Percentiles rank a stretch among this genome's conserved stretches.
phyloP scores from a whole-genome alignment of 1,284 basidiomycete species.

The Trichosporon coremiiforme region DNA sequence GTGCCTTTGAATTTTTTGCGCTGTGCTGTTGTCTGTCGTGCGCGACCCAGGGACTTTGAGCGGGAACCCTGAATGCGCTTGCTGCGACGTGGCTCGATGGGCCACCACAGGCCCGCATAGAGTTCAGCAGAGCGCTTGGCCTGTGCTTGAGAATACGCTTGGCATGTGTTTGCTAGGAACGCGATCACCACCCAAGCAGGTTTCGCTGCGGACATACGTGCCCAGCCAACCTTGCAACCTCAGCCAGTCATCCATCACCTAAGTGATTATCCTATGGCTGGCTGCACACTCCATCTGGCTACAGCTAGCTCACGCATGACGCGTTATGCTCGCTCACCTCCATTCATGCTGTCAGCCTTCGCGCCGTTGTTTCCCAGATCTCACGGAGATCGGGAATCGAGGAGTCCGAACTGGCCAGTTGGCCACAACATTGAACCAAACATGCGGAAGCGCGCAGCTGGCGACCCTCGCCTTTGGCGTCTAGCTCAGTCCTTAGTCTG shows the following conservation, averaged over 20 bases:
- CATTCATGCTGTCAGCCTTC: conserved; percentile 9
- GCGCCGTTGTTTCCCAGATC: background rate
- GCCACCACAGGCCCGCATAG: conserved; percentile 6
- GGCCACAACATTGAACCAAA: background rate
- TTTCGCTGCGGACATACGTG: background rate
- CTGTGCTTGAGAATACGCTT: conserved; percentile 8
- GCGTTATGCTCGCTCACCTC: conserved; percentile 1
- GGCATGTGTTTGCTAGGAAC: conserved; percentile 6
- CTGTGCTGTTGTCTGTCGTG: background rate
- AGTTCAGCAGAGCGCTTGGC: conserved; percentile 3
- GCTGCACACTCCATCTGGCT: too few relatives aligned
- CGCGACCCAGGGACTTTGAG: background rate
- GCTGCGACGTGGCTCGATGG: conserved; percentile 15
- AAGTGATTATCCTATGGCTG: background rate
- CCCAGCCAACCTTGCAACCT: background rate
- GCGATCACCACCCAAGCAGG: background rate
- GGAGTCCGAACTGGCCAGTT: too few relatives aligned
- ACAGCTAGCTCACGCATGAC: conserved; percentile 8
- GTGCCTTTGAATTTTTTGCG: background rate
- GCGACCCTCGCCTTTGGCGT: background rate
- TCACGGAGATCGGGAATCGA: background rate
- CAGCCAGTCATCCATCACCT: background rate
- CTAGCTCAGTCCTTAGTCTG: background rate
- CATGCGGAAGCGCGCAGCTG: background rate
- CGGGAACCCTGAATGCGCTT: background rate